Evolutionary conservation across 257 asterid species (phyloP).

Genomic region (Buddleja alternifolia): DNA sequence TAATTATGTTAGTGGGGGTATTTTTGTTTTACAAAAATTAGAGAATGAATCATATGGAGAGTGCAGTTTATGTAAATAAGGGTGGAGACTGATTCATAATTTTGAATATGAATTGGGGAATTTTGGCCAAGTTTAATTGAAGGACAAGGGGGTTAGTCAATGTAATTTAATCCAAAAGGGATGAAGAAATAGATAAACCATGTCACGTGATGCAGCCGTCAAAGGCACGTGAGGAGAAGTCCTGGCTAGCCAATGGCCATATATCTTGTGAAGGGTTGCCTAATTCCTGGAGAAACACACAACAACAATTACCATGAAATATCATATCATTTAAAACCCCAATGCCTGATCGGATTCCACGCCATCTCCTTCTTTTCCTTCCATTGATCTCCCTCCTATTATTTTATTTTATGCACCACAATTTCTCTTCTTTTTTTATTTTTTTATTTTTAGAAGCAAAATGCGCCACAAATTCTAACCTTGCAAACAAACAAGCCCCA

Average conservation of each 20-base stretch:
- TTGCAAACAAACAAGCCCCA: slow-evolving; percentile 24
- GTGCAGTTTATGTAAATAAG: too few relatives aligned
- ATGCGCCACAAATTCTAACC: background rate
- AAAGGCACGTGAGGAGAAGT: slow-evolving; percentile 20
- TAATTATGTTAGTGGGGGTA: too few relatives aligned
- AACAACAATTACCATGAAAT: slow-evolving; percentile 2
- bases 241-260: slow-evolving; percentile 18
- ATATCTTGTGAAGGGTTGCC: background rate
- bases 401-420: slow-evolving; percentile 29
- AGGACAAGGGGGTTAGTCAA: too few relatives aligned
- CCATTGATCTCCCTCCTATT: background rate
- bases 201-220: slow-evolving; percentile 20
- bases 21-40: too few relatives aligned
- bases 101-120: too few relatives aligned
- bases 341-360: too few relatives aligned
- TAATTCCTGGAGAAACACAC: slow-evolving; percentile 1
- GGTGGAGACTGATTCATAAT: too few relatives aligned
- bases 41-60: too few relatives aligned
- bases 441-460: too few relatives aligned
- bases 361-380: slow-evolving; percentile 29
- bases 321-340: too few relatives aligned
- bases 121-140: too few relatives aligned
- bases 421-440: background rate
- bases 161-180: background rate
- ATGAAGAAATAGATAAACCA: background rate